Percentiles rank a stretch among this genome's conserved stretches.
Conservation (phyloP, 192 early-diverging fungal genomes). For the Backusella luteola region DNA sequence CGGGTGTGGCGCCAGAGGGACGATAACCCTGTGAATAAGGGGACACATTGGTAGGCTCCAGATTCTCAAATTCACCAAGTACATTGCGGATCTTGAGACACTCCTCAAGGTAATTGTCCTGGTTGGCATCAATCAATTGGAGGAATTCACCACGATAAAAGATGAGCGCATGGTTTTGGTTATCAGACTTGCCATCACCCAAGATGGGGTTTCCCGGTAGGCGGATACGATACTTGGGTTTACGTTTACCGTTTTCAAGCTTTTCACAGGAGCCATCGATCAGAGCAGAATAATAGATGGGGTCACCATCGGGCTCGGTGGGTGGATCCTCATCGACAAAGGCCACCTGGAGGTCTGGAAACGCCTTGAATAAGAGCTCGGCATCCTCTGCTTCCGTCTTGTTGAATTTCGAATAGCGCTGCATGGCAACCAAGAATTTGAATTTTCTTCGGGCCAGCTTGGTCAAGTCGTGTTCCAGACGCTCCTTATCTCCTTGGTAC, state of each 20-base stretch:
- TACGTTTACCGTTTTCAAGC: constrained; percentile 68
- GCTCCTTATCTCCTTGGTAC: constrained; percentile 63
- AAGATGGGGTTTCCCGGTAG: constrained; percentile 84
- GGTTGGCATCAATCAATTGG: constrained; percentile 86
- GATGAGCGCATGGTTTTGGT: constrained; percentile 85
- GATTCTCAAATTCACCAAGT: constrained; percentile 82
- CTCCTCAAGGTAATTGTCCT: constrained; percentile 93
- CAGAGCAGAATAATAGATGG: constrained; percentile 61
- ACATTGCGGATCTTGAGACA: constrained; percentile 85
- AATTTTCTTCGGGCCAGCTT: constrained; percentile 76
- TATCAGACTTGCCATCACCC: constrained; percentile 91
- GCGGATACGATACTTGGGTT: constrained; percentile 73
- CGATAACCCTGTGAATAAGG: constrained; percentile 68
- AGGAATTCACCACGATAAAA: constrained; percentile 87
- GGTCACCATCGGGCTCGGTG: constrained; percentile 53
- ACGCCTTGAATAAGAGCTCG: constrained; percentile 73
- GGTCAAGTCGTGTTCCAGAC: constrained; percentile 67
- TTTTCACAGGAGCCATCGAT: constrained; percentile 78
- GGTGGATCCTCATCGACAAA: constrained; percentile 73
- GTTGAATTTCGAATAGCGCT: constrained; percentile 78
- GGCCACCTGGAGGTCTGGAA: constrained; percentile 78
- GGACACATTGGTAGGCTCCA: constrained; percentile 60
- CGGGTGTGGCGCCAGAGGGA: constrained; percentile 55
- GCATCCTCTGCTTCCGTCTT: constrained; percentile 72
- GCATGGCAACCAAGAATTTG: constrained; percentile 83